phyloP scores from a whole-genome alignment of 2,329 filamentous ascomycete species.

The Aspergillus pseudoterreus region DNA sequence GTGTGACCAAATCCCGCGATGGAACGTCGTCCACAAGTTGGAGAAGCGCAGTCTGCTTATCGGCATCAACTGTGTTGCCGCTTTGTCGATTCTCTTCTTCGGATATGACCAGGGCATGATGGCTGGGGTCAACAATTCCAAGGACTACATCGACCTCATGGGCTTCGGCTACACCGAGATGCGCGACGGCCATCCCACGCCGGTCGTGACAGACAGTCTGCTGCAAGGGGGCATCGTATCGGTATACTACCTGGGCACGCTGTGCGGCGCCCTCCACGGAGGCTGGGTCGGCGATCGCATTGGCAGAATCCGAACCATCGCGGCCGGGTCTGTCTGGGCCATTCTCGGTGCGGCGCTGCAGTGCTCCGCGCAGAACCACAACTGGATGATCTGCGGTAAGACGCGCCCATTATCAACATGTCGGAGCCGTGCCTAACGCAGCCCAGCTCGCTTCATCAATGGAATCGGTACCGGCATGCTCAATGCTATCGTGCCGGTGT shows the following conservation, averaged over 20 bases:
- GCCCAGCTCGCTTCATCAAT: conserved; percentile 55
- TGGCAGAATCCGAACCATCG: conserved; percentile 63
- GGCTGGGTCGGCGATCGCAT: conserved; percentile 62
- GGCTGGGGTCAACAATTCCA: conserved; percentile 64
- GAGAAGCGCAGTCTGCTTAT: conserved; percentile 57
- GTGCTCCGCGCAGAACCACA: conserved; percentile 60
- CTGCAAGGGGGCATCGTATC: conserved; percentile 62
- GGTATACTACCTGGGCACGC: conserved; percentile 58
- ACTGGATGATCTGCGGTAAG: conserved; percentile 67
- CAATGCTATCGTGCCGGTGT: conserved; percentile 68
- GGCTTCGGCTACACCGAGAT: conserved; percentile 58
- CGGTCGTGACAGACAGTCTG: conserved; percentile 57
- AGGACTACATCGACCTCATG: conserved; percentile 63
- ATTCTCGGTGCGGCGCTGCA: conserved; percentile 62
- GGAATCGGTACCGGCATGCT: conserved; percentile 67
- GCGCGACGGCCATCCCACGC: conserved; percentile 39
- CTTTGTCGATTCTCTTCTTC: conserved; percentile 66
- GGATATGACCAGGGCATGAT: conserved; percentile 56
- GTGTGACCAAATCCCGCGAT: conserved; percentile 37
- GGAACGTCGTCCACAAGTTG: conserved; percentile 52
- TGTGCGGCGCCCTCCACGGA: conserved; percentile 61
- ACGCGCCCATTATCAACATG: background rate
- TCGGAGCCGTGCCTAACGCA: background rate
- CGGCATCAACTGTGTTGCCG: conserved; percentile 61
- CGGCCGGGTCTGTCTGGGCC: conserved; percentile 55